These are phyloP conservation scores for Xanthoparmelia taractica DNA, from an alignment of 495 filamentous ascomycete genomes.

Conservation along the genomic window DNA sequence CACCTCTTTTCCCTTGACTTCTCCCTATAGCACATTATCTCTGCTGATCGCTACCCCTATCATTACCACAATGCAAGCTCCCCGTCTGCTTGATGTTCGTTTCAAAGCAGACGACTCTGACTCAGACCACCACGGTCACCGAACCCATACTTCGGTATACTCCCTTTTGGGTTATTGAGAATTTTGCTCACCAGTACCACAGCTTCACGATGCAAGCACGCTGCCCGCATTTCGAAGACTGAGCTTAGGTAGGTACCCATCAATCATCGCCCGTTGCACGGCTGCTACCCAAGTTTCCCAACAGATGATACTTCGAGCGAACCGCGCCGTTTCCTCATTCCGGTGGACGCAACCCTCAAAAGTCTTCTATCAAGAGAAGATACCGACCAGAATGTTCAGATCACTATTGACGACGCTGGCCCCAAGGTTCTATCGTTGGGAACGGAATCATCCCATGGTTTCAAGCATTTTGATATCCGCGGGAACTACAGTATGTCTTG, in stretches of 20 bases:
- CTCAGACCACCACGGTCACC: conserved; percentile 8
- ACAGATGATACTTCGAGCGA: conserved; percentile 17
- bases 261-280: neutral
- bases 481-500: conserved; percentile 42
- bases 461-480: conserved; percentile 61
- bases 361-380: conserved; percentile 50
- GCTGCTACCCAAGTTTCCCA: neutral
- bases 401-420: conserved; percentile 89
- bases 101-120: conserved; percentile 5
- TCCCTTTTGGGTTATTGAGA: neutral
- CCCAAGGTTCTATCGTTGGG: conserved; percentile 86
- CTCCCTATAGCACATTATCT: neutral
- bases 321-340: conserved; percentile 15
- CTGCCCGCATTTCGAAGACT: conserved; percentile 10
- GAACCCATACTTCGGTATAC: conserved; percentile 18
- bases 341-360: conserved; percentile 16
- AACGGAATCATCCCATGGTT: conserved; percentile 79
- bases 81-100: conserved; percentile 8
- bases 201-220: conserved; percentile 13
- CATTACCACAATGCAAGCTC: conserved; percentile 12
- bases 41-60: conserved; percentile 1
- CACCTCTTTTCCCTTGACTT: neutral
- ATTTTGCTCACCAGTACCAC: neutral
- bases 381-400: conserved; percentile 85
- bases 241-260: conserved; percentile 8